phyloP scores from a whole-genome alignment of 352 stramenopile species.

The Globisporangium splendens region DNA sequence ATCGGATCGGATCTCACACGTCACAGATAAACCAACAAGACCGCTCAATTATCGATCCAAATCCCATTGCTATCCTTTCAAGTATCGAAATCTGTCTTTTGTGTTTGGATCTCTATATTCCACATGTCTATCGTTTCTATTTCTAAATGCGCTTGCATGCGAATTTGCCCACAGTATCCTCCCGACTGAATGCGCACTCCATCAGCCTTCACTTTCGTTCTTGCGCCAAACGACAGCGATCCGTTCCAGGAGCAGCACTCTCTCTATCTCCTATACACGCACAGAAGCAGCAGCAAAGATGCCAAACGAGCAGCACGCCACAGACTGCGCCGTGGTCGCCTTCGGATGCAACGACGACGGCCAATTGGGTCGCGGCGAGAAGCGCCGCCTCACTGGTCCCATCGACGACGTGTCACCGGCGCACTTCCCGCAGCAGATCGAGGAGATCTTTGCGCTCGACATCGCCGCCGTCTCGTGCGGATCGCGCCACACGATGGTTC shows the following conservation, averaged over 20 bases:
- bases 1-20: too few relatives aligned
- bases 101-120: too few relatives aligned
- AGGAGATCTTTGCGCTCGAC: conserved; percentile 41
- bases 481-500: conserved; percentile 79
- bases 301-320: background rate
- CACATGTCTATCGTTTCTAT: too few relatives aligned
- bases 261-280: background rate
- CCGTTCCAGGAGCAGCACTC: background rate
- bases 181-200: too few relatives aligned
- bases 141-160: too few relatives aligned
- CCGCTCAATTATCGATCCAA: too few relatives aligned
- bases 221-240: background rate
- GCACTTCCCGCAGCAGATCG: conserved; percentile 69
- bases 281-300: background rate
- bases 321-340: conserved; percentile 46
- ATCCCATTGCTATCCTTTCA: too few relatives aligned
- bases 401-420: conserved; percentile 76
- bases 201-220: too few relatives aligned
- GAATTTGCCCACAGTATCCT: too few relatives aligned
- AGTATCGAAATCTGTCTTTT: too few relatives aligned
- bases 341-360: conserved; percentile 86
- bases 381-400: conserved; percentile 39
- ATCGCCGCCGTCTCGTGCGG: conserved; percentile 71
- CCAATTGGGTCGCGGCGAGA: conserved; percentile 68
- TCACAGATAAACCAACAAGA: too few relatives aligned